A percentile compares a stretch with the other conserved stretches of the same genome.
phyloP scores from a whole-genome alignment of 805 yeast species.

The Candida qinlingensis region DNA sequence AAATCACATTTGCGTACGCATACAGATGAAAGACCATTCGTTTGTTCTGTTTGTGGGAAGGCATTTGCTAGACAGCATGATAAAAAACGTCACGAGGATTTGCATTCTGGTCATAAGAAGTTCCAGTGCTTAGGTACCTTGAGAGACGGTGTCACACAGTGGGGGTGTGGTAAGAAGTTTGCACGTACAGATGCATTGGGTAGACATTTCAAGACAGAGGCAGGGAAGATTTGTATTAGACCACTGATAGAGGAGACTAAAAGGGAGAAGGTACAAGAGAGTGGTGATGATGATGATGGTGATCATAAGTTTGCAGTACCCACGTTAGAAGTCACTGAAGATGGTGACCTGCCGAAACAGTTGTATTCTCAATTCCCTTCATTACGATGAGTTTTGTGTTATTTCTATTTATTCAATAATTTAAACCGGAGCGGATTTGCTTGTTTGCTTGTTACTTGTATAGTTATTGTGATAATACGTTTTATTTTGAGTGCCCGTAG shows the following conservation, averaged over 20 bases:
- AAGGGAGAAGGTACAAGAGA: constrained; percentile 15
- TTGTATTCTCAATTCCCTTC: not conserved
- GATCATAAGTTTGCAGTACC: not conserved
- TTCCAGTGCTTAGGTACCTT: constrained; percentile 66
- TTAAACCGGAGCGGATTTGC: no score
- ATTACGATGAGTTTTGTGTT: not conserved
- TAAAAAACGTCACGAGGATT: constrained; percentile 66
- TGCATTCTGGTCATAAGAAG: constrained; percentile 72
- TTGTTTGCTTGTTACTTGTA: no score
- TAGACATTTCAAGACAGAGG: constrained; percentile 74
- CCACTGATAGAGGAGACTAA: constrained; percentile 60
- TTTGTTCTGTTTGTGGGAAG: constrained; percentile 70
- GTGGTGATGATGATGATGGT: not conserved
- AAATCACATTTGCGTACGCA: constrained; percentile 91
- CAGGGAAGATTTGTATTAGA: constrained; percentile 66
- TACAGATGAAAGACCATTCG: constrained; percentile 75
- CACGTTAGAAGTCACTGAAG: not conserved
- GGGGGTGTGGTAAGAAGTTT: constrained; percentile 83
- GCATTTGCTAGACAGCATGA: constrained; percentile 81
- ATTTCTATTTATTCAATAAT: no score
- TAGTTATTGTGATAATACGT: no score
- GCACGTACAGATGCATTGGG: constrained; percentile 78
- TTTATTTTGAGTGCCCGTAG: no score
- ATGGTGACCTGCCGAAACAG: not conserved
- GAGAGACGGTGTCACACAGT: constrained; percentile 44